Evolutionary conservation across 129 eudicot genomes (phyloP), one percentile per base, ranked within the genome.

Genomic region (Tagetes patula): DNA sequence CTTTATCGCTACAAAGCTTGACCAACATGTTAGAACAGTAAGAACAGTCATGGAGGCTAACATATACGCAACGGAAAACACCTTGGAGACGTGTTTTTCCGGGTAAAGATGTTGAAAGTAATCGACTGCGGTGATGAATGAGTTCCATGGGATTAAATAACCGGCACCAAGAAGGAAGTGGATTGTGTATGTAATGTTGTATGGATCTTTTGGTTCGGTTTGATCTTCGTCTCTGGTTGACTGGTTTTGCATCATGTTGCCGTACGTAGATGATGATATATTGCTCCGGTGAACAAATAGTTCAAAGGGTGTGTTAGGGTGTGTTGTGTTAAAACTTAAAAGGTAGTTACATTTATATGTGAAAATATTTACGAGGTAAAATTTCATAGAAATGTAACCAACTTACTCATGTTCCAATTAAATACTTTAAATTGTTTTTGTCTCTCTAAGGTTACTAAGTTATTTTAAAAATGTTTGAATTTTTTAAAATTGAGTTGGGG

Each of bases 81-180:
- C 78, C 37, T 80, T 80, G 69, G 72, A 78, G 36, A 83, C 76
- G 39, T 75, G 82, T 64, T 59, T 66, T 6, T 49, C 10, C 4
- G 87, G 87, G 34, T 83, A 83, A 0, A 83, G 83, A 41, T 70
- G 72, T 31, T 83, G 74, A 37, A 83, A 83, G 79, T 83, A 83
- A 61, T 83, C 87, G 40, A 83, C 74, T 65, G 87, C 87, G 1
- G 87, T 83, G 63, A 79, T 74, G 75, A 83, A 79, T 31, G 84
- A 66, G 33, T 83, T 79, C 84, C 87, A 83, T 39, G 84, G 87
- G 5, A 83, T 43, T 37, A 83, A 46, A 49, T 74, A 73, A 3
- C 84, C 87, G 6, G 84, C 78, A 3, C 84, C 87, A 1, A 83
- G 78, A 46, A 80, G 38, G 34, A 83, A 83, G 71, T 83, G 83